Evolutionary conservation across 257 asterid species (phyloP).

Genomic region (Perilla frutescens): DNA sequence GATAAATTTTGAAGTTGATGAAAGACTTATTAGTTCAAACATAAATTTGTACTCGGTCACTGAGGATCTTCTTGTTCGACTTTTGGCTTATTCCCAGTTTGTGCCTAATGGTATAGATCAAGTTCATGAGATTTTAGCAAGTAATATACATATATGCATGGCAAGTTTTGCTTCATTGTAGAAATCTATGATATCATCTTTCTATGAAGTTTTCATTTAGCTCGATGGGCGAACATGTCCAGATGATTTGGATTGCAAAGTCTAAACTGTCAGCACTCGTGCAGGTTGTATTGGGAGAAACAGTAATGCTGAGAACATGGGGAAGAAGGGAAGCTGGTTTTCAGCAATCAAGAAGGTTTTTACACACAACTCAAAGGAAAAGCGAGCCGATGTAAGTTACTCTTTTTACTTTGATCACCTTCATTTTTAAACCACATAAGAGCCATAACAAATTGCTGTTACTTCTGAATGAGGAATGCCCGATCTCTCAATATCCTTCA

Average conservation of each 20-base stretch:
- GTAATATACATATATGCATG: neutral
- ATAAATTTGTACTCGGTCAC: neutral
- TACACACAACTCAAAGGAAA: conserved; percentile 71
- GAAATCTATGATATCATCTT: conserved; percentile 21
- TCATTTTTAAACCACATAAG: neutral
- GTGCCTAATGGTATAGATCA: neutral
- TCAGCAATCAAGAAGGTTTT: conserved; percentile 91
- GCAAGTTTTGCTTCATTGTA: neutral
- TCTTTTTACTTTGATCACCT: neutral
- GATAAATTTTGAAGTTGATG: neutral
- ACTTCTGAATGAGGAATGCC: neutral
- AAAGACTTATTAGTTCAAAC: neutral
- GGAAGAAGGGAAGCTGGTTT: conserved; percentile 97
- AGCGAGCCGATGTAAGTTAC: conserved; percentile 61
- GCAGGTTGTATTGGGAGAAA: conserved; percentile 50
- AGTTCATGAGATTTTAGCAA: neutral
- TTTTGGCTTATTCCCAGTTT: neutral
- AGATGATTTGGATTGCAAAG: conserved; percentile 20
- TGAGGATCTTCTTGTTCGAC: neutral
- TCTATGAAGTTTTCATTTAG: neutral
- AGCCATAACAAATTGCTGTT: neutral
- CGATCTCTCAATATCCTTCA: neutral
- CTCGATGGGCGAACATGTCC: neutral
- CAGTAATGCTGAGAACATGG: conserved; percentile 89
- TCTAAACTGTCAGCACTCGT: conserved; percentile 12